Conservation (phyloP, 108 stramenopile species). For the Cyclotella sp. region DNA sequence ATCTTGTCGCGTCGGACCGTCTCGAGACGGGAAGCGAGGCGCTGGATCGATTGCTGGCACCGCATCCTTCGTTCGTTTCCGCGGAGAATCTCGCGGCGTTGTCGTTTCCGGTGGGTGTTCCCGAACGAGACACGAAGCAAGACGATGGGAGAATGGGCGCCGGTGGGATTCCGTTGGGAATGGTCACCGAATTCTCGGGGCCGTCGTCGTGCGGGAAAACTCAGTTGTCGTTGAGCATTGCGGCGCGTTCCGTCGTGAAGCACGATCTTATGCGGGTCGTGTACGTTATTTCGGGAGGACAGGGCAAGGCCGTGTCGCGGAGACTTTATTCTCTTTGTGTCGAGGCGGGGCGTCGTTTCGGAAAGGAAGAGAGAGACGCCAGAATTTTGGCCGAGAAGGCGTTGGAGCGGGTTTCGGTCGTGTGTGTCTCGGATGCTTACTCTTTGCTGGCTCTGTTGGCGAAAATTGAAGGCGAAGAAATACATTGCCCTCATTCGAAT, state of each 20-base stretch:
- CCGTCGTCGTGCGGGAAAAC: conserved; percentile 55
- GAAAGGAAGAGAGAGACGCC: conserved; percentile 1
- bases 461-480: conserved; percentile 37
- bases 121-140: background rate
- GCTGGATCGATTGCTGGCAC: conserved; percentile 37
- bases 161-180: conserved; percentile 47
- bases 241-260: conserved; percentile 31
- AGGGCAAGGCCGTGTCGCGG: conserved; percentile 27
- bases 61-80: conserved; percentile 9
- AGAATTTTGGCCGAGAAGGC: conserved; percentile 7
- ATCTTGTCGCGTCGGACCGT: background rate
- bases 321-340: conserved; percentile 34
- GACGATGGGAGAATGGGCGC: background rate
- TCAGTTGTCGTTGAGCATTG: conserved; percentile 47
- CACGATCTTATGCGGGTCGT: conserved; percentile 14
- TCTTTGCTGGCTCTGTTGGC: conserved; percentile 46
- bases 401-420: conserved; percentile 28
- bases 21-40: conserved; percentile 39
- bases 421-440: conserved; percentile 36
- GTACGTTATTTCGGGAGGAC: conserved; percentile 36
- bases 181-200: conserved; percentile 53
- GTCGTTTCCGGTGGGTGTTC: conserved; percentile 27
- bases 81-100: conserved; percentile 23
- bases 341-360: conserved; percentile 10
- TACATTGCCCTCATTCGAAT: background rate